Evolutionary conservation across 345 rosid genomes (phyloP), one percentile per base, ranked within the genome.

Genomic region (Eucalyptus sp.): DNA sequence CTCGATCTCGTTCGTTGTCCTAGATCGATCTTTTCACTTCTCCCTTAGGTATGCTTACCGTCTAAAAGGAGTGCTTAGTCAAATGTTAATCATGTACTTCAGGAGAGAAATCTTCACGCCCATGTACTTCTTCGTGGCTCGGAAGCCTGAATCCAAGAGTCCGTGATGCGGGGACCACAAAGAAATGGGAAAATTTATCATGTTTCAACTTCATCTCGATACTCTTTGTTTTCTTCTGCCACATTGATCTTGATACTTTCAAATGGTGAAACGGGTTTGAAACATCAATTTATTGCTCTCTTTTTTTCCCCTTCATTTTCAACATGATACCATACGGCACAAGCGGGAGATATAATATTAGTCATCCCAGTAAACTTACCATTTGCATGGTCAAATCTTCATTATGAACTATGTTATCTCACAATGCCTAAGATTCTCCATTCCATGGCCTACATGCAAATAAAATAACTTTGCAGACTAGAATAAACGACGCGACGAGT

Each of bases 271-370:
- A 56, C 27, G 6, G 62, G 27, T 13, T 56, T 56, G 62, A 56
- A 24, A 24, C 6, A 0, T 22, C 62, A 22, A 24, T 24, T 64
- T n/a, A n/a, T 52, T 2, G 3, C 56, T 7, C 1, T 17, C 29
- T 7, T 2, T 60, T 7, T 62, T n/a, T n/a, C 2, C 18, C 10
- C 18, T 64, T 64, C 18, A n/a, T 64, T 8, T 14, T 31, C 76
- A n/a, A 14, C 76, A 14, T 64, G 1, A 24, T 22, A n/a, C 18
- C 37, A 64, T 64, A 31, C 18, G 5, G 29, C 37, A 3, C 3
- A 2, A n/a, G 9, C 0, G 20, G 20, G 76, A n/a, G 10, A 64
- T 64, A n/a, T n/a, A 29, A n/a, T 64, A 13, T 16, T 10, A n/a
- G 2, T 64, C 37, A 31, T n/a, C 76, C 10, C 5, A 8, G 5